These are phyloP conservation scores for Colletotrichum sp. DNA, from an alignment of 2,329 filamentous ascomycete genomes.

Conservation along the genomic window DNA sequence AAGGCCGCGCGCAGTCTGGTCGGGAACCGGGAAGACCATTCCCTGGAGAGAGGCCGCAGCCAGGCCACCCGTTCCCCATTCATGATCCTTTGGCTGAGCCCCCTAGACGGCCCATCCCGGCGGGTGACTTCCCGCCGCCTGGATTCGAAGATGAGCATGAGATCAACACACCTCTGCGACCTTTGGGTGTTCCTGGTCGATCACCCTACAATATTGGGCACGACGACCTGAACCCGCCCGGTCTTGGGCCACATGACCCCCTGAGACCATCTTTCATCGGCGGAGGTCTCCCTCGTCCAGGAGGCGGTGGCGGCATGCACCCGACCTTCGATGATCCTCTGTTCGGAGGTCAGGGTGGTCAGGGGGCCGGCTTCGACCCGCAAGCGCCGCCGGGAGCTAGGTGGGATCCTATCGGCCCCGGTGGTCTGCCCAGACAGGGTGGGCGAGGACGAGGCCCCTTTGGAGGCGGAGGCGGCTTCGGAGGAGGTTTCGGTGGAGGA, in stretches of 20 bases:
- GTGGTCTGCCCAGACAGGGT: constrained; percentile 52
- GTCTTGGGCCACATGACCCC: constrained; percentile 85
- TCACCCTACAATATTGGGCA: constrained; percentile 78
- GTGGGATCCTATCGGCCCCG: constrained; percentile 86
- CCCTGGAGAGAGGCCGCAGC: constrained; percentile 51
- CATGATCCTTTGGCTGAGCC: constrained; percentile 68
- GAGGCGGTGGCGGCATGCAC: constrained; percentile 84
- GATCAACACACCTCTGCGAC: constrained; percentile 70
- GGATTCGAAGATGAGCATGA: constrained; percentile 95
- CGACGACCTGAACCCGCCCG: constrained; percentile 86
- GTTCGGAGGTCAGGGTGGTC: constrained; percentile 65
- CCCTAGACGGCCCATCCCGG: constrained; percentile 65
- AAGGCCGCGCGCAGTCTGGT: constrained; percentile 45
- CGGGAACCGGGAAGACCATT: constrained; percentile 35
- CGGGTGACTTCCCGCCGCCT: constrained; percentile 80
- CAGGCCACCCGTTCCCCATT: constrained; percentile 70
- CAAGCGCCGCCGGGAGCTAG: constrained; percentile 86
- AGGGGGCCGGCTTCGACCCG: constrained; percentile 62
- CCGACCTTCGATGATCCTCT: constrained; percentile 93
- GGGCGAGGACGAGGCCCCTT: constrained; percentile 42
- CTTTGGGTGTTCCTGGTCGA: constrained; percentile 43
- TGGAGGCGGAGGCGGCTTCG: constrained; percentile 37
- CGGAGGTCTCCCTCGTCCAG: constrained; percentile 61
- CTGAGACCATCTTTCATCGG: constrained; percentile 70
- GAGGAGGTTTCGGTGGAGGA: constrained; percentile 40